Base-by-base conservation (phyloP, 1,284 basidiomycete species). In the Ceratobasidium papillatum region DNA sequence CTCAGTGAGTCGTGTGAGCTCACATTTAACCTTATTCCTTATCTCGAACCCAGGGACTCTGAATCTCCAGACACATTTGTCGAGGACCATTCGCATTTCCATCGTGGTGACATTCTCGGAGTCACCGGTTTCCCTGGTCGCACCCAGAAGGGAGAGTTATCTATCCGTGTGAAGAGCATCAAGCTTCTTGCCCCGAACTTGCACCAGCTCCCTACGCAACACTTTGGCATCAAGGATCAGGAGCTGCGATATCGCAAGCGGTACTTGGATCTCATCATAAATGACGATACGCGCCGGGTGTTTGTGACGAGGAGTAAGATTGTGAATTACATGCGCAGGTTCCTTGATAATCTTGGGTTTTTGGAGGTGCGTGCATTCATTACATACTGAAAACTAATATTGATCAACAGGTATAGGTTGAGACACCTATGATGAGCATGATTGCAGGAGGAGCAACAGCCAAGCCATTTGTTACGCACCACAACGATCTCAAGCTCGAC, bases 161-260 rank as follows among this genome's bases (percentile, higher is more conserved):
- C 95, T 72, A 94, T 99, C 82, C 88, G 92, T 11, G 93, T 95
- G 3, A 87, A 88, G 11, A 84, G 90, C 64, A 94, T 98, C 86
- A 86, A 90, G 78, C 93, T 99, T 62, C 94, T 99, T 77, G 91
- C 97, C 17, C 97, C 97, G 64, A 98, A 96, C 84, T 87, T 99
- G 43, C 97, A 99, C 85, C 96, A 98, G 84, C 89, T 99, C 8
- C 96, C 94, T 75, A 96, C 94, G 19, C 89, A 89, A 78, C 93
- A 94, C 83, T 95, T 93, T 77, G 96, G 96, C 61, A 86, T 98
- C 79, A 95, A 95, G 86, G 97, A 99, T 84, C 93, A 95, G 82
- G 97, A 99, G 84, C 95, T 94, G 68, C 91, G 97, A 74, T 98
- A 99, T 87, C 90, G 98, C 84, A 99, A 99, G 92, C 92, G 97